phyloP scores from a whole-genome alignment of 2,329 filamentous ascomycete species.

The Pestalotiopsis sp. region DNA sequence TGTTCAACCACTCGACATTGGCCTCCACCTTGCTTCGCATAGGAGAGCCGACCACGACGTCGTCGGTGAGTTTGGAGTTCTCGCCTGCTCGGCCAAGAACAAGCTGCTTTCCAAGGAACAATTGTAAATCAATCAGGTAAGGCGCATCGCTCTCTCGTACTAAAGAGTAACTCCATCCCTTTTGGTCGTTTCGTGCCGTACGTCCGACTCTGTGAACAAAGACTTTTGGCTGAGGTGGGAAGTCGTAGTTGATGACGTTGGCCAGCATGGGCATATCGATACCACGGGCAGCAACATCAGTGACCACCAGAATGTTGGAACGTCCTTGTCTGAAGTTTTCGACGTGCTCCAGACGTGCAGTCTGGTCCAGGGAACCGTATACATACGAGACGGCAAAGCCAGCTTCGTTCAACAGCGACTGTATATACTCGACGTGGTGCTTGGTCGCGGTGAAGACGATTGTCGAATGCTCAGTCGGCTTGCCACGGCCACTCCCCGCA shows the following conservation, averaged over 20 bases:
- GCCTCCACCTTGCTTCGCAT: conserved; percentile 73
- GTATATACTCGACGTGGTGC: conserved; percentile 94
- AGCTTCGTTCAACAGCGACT: conserved; percentile 74
- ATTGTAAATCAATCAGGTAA: conserved; percentile 89
- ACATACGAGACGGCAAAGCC: conserved; percentile 93
- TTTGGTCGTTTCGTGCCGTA: conserved; percentile 89
- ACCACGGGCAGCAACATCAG: conserved; percentile 93
- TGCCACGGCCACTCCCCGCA: conserved; percentile 59
- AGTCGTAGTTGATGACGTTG: conserved; percentile 99
- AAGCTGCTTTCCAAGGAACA: conserved; percentile 87
- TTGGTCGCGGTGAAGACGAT: conserved; percentile 96
- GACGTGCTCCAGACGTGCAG: conserved; percentile 88
- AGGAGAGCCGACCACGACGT: conserved; percentile 81
- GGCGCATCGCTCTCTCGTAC: conserved; percentile 86
- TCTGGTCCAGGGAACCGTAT: conserved; percentile 94
- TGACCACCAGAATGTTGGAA: conserved; percentile 91
- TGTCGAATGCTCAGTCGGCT: conserved; percentile 86
- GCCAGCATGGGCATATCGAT: conserved; percentile 96
- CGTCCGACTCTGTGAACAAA: conserved; percentile 96
- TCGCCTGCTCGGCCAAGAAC: conserved; percentile 71
- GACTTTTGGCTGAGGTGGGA: conserved; percentile 93
- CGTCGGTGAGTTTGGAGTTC: conserved; percentile 73
- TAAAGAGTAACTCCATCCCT: conserved; percentile 94
- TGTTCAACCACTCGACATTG: conserved; percentile 81
- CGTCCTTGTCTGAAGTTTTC: conserved; percentile 84